phyloP scores from a whole-genome alignment of 1,284 basidiomycete species.

The Takashimella tepidaria region DNA sequence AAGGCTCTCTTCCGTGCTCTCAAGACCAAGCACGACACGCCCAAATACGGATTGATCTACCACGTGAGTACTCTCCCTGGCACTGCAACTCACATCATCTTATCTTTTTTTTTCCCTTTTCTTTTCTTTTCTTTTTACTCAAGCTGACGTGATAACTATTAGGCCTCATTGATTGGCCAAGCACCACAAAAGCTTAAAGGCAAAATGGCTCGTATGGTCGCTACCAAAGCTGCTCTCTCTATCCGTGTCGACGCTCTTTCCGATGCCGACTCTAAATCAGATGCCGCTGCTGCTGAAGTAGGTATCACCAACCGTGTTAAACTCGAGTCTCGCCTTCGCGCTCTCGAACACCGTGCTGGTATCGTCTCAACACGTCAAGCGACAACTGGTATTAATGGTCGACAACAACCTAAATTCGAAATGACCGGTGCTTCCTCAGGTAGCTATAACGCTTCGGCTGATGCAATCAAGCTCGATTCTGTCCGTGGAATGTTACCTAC shows the following conservation, averaged over 20 bases:
- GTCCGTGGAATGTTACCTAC: slow-evolving; percentile 56
- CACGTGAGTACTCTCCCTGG: slow-evolving; percentile 58
- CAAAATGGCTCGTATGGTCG: slow-evolving; percentile 99
- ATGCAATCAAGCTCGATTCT: slow-evolving; percentile 61
- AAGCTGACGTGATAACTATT: slow-evolving; percentile 11
- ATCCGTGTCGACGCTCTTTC: slow-evolving; percentile 95
- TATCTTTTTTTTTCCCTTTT: too few species aligned
- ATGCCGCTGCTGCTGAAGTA: slow-evolving; percentile 70
- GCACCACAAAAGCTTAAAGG: slow-evolving; percentile 98
- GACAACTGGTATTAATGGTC: slow-evolving; percentile 54
- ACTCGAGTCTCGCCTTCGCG: slow-evolving; percentile 87
- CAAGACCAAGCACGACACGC: slow-evolving; percentile 98
- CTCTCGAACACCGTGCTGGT: slow-evolving; percentile 77
- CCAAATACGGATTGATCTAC: slow-evolving; percentile 96
- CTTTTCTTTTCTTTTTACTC: too few species aligned
- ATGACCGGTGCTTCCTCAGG: slow-evolving; percentile 64
- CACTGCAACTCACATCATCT: background rate
- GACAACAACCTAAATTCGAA: slow-evolving; percentile 67
- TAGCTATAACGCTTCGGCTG: slow-evolving; percentile 71
- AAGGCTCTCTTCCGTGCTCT: slow-evolving; percentile 97
- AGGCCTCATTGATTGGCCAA: slow-evolving; percentile 93
- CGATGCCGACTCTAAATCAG: slow-evolving; percentile 85
- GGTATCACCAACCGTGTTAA: slow-evolving; percentile 91
- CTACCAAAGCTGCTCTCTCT: slow-evolving; percentile 92
- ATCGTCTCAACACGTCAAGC: slow-evolving; percentile 58